Evolutionary conservation across 257 asterid species (phyloP).

Genomic region (Eucommia ulmoides): DNA sequence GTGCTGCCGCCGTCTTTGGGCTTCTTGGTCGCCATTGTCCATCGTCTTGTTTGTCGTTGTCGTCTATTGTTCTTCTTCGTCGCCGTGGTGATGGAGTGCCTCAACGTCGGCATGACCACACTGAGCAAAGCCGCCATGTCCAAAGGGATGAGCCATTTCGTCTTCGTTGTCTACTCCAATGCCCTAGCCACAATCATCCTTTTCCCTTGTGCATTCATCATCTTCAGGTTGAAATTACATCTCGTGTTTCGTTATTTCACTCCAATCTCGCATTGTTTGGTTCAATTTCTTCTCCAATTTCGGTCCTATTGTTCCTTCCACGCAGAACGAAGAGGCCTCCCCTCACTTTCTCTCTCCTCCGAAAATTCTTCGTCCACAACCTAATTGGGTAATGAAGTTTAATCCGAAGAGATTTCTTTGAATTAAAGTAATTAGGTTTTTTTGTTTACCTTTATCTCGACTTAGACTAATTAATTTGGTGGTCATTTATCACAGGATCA

Average conservation of each 20-base stretch:
- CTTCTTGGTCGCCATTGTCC: no score
- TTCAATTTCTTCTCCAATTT: no score
- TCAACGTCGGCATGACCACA: slow-evolving; percentile 15
- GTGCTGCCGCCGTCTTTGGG: no score
- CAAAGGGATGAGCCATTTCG: slow-evolving; percentile 19
- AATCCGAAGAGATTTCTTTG: neutral
- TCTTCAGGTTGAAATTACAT: slow-evolving; percentile 12
- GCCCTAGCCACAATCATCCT: slow-evolving; percentile 17
- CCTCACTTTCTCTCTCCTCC: slow-evolving; percentile 4
- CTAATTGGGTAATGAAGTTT: slow-evolving; percentile 20
- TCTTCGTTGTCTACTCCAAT: slow-evolving; percentile 25
- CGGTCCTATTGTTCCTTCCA: neutral
- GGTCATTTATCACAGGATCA: slow-evolving; percentile 19
- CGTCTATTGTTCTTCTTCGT: no score
- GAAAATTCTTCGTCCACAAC: slow-evolving; percentile 21
- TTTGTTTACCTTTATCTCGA: no score
- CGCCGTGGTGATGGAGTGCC: slow-evolving; percentile 17
- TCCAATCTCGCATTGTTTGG: neutral
- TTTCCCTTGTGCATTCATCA: slow-evolving; percentile 18
- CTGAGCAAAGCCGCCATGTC: slow-evolving; percentile 29
- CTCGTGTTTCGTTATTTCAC: neutral
- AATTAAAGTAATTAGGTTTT: no score
- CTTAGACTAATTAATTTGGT: no score
- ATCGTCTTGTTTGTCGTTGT: no score
- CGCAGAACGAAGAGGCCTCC: slow-evolving; percentile 25